phyloP scores from a whole-genome alignment of 768 basidiomycete genomes.

The Boletus rubescentipes region DNA sequence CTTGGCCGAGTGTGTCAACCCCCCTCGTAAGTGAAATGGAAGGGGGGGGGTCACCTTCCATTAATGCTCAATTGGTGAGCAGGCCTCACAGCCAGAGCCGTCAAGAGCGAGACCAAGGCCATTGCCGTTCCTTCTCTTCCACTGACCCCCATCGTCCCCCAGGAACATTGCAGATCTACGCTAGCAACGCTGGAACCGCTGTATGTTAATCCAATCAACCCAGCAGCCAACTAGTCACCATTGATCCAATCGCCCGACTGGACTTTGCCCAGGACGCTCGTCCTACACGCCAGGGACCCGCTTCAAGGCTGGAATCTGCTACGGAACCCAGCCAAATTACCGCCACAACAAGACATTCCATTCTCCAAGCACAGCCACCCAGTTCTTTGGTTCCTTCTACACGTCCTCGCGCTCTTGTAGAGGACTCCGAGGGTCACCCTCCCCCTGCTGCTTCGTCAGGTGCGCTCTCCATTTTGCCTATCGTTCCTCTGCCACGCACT shows the following conservation, averaged over 20 bases:
- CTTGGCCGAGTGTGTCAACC: constrained; percentile 14
- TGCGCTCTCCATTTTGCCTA: constrained; percentile 8
- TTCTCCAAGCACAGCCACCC: constrained; percentile 25
- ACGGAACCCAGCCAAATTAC: constrained; percentile 30
- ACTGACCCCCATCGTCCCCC: constrained; percentile 19
- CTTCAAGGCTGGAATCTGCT: constrained; percentile 49
- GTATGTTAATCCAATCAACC: constrained; percentile 25
- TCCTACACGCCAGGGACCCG: constrained; percentile 41
- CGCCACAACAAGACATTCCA: constrained; percentile 26
- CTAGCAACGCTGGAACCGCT: constrained; percentile 24
- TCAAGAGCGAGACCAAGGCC: constrained; percentile 26
- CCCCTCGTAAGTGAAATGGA: constrained; percentile 16
- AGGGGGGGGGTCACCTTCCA: constrained; percentile 30
- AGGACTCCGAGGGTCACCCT: constrained; percentile 44
- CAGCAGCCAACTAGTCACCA: constrained; percentile 42
- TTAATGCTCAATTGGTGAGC: constrained; percentile 20
- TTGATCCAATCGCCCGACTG: constrained; percentile 66
- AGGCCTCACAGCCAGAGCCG: constrained; percentile 24
- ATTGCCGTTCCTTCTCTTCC: constrained; percentile 15
- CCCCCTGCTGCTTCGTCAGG: constrained; percentile 25
- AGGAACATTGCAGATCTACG: constrained; percentile 20
- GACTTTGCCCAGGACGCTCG: constrained; percentile 54
- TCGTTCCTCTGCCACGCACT: not conserved
- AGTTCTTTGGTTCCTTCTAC: constrained; percentile 62
- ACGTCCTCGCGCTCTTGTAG: constrained; percentile 61